phyloP scores from a whole-genome alignment of 305 asterid genomes.

The Rubia occidens region DNA sequence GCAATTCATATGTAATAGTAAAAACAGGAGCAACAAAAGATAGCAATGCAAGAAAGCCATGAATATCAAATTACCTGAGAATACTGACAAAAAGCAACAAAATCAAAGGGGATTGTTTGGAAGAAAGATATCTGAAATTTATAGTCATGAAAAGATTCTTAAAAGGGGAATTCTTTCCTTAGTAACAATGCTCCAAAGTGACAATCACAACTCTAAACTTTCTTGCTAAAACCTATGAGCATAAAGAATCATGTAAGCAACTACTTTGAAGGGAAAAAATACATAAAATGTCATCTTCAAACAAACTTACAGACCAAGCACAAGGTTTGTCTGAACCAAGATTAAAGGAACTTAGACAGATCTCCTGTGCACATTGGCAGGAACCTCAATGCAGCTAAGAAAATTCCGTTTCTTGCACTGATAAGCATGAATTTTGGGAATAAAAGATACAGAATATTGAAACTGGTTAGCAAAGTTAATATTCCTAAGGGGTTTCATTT shows the following conservation, averaged over 20 bases:
- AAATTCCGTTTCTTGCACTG: not conserved
- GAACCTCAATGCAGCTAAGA: not conserved
- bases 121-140: constrained; percentile 76
- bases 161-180: constrained; percentile 85
- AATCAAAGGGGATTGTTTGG: constrained; percentile 95
- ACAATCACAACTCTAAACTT: constrained; percentile 90
- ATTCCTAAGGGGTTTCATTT: not conserved
- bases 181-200: constrained; percentile 85
- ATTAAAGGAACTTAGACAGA: not conserved
- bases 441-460: not conserved
- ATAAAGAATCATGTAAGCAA: constrained; percentile 10
- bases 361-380: not conserved
- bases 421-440: not conserved
- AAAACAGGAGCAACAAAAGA: not conserved
- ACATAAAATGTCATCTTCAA: not conserved
- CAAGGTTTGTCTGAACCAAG: not conserved
- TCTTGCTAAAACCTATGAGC: constrained; percentile 71
- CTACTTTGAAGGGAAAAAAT: not conserved
- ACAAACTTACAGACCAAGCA: constrained; percentile 20
- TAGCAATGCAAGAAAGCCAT: not conserved
- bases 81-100: constrained; percentile 78
- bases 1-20: not conserved
- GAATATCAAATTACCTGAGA: constrained; percentile 54
- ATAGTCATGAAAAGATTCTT: constrained; percentile 46
- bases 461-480: not conserved